Evolutionary conservation across 345 rosid species (phyloP).

Genomic region (Raphanus sativus): DNA sequence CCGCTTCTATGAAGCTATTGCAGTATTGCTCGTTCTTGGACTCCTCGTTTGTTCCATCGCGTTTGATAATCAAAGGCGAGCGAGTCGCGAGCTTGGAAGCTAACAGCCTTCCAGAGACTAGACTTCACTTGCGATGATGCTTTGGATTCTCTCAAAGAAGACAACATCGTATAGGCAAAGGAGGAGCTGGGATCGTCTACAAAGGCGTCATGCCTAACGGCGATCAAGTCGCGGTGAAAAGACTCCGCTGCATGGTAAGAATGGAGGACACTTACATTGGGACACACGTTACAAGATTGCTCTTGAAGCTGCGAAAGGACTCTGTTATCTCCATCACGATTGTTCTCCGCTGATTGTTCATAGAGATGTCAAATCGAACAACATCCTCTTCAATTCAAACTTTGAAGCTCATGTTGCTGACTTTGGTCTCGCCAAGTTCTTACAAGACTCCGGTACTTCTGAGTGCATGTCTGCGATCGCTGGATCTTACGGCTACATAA

Average conservation of each 20-base stretch:
- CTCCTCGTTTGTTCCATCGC: conserved; percentile 81
- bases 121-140: conserved; percentile 86
- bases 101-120: conserved; percentile 88
- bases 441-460: conserved; percentile 89
- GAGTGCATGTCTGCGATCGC: conserved; percentile 98
- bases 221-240: conserved; percentile 76
- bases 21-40: conserved; percentile 59
- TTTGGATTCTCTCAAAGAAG: conserved; percentile 79
- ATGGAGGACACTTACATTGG: conserved; percentile 92
- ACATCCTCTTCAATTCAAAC: conserved; percentile 74
- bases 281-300: conserved; percentile 83
- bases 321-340: conserved; percentile 87
- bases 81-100: conserved; percentile 85
- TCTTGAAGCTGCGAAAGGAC: conserved; percentile 83
- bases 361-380: conserved; percentile 85
- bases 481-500: conserved; percentile 93
- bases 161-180: conserved; percentile 83
- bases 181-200: conserved; percentile 92
- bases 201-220: conserved; percentile 80
- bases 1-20: conserved; percentile 74
- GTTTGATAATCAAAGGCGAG: conserved; percentile 71
- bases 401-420: conserved; percentile 96
- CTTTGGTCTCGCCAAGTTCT: conserved; percentile 88
- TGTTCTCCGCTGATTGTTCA: conserved; percentile 88
- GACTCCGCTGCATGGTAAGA: conserved; percentile 79